These are phyloP conservation scores for Diaporthe caulivora DNA, from an alignment of 2,329 filamentous ascomycete species.

Conservation along the genomic window DNA sequence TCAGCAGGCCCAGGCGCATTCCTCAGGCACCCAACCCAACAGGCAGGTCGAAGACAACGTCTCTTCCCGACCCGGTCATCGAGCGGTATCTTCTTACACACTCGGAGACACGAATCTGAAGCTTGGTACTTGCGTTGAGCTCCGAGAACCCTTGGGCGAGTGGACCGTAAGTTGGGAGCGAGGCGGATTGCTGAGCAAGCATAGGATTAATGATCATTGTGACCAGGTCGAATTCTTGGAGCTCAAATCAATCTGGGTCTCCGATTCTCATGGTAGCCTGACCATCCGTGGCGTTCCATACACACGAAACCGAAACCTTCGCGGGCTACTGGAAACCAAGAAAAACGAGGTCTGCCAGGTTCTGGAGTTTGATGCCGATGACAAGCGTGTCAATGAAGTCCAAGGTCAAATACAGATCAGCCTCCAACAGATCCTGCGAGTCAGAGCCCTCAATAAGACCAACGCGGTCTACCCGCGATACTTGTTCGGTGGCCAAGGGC, in stretches of 20 bases:
- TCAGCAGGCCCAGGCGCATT: background rate
- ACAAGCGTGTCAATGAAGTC: slow-evolving; percentile 46
- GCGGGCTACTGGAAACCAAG: slow-evolving; percentile 53
- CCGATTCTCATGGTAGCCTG: slow-evolving; percentile 45
- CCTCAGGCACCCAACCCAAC: background rate
- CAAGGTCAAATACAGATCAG: slow-evolving; percentile 59
- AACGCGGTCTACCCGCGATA: slow-evolving; percentile 63
- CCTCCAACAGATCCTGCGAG: slow-evolving; percentile 51
- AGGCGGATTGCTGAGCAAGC: slow-evolving; percentile 40
- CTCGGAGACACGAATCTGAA: background rate
- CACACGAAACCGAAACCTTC: slow-evolving; percentile 49
- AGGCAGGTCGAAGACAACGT: background rate
- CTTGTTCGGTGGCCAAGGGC: slow-evolving; percentile 41
- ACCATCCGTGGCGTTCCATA: slow-evolving; percentile 55
- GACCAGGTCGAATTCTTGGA: slow-evolving; percentile 52
- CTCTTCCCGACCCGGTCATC: background rate
- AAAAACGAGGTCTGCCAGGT: slow-evolving; percentile 59
- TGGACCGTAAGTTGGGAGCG: background rate
- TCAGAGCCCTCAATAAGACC: slow-evolving; percentile 63
- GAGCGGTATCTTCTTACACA: background rate
- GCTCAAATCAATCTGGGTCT: slow-evolving; percentile 54
- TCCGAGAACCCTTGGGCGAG: background rate
- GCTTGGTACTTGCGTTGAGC: slow-evolving; percentile 12
- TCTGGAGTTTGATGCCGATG: slow-evolving; percentile 54
- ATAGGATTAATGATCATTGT: slow-evolving; percentile 37